phyloP scores from a whole-genome alignment of 805 yeast genomes.

The Zygotorulaspora danielsina region DNA sequence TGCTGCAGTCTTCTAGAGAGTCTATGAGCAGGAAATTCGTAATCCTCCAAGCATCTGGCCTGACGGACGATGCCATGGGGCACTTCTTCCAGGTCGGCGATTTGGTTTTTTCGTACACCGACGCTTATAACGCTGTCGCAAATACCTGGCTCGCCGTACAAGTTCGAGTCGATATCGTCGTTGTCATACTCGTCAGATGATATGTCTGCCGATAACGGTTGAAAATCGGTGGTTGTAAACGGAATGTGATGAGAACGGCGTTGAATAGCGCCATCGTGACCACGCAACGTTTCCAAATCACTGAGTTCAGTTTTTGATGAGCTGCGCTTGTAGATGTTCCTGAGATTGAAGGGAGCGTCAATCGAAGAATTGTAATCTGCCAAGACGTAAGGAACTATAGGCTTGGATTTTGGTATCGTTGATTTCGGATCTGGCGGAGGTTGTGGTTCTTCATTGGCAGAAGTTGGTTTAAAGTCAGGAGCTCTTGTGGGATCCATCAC shows the following conservation, averaged over 20 bases:
- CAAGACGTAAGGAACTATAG: conserved; percentile 72
- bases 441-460: conserved; percentile 54
- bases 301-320: neutral
- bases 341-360: conserved; percentile 54
- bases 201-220: conserved; percentile 46
- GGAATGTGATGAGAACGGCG: conserved; percentile 40
- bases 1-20: conserved; percentile 65
- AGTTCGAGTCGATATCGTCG: conserved; percentile 12
- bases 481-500: conserved; percentile 92
- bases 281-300: neutral
- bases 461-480: conserved; percentile 85
- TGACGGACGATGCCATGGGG: conserved; percentile 93
- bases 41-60: conserved; percentile 62
- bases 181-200: conserved; percentile 42
- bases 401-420: conserved; percentile 65
- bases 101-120: conserved; percentile 48
- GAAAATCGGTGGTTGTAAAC: conserved; percentile 54
- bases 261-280: conserved; percentile 12
- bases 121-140: conserved; percentile 22
- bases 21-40: conserved; percentile 84
- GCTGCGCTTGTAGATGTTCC: conserved; percentile 7
- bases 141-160: conserved; percentile 4
- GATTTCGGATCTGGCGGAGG: conserved; percentile 66
- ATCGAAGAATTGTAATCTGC: conserved; percentile 69
- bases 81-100: conserved; percentile 94